These are phyloP conservation scores for Rhododendron vialii DNA, from an alignment of 148 eudicot species.

Conservation along the genomic window DNA sequence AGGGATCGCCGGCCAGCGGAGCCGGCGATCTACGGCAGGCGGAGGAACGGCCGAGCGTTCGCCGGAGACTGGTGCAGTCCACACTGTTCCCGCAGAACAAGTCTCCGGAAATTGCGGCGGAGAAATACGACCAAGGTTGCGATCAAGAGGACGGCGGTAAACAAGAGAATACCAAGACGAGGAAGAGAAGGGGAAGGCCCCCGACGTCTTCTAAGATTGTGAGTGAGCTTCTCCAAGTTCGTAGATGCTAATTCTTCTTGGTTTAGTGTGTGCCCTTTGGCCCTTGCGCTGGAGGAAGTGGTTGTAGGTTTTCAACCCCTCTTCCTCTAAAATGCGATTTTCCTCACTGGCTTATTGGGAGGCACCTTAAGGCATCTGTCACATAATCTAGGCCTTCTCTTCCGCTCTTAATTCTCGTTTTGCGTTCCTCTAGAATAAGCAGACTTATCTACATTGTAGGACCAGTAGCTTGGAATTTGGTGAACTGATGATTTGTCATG, in stretches of 20 bases:
- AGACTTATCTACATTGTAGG: not conserved
- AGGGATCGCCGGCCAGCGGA: slow-evolving; percentile 13
- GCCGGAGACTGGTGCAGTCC: slow-evolving; percentile 67
- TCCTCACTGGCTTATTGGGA: not conserved
- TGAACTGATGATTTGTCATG: not conserved
- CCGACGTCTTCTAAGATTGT: slow-evolving; percentile 54
- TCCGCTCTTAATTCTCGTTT: not conserved
- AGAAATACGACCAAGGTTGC: slow-evolving; percentile 17
- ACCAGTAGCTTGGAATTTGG: not conserved
- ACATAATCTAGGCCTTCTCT: not conserved
- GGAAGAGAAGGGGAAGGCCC: slow-evolving; percentile 34
- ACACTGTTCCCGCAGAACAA: slow-evolving; percentile 55
- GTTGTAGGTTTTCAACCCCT: not conserved
- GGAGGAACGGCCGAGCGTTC: slow-evolving; percentile 29
- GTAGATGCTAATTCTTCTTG: not conserved
- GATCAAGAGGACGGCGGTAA: slow-evolving; percentile 16
- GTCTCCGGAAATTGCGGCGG: slow-evolving; percentile 24
- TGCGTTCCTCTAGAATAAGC: not conserved
- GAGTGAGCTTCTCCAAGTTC: slow-evolving; percentile 19
- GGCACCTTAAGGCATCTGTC: not conserved
- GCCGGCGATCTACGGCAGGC: slow-evolving; percentile 27
- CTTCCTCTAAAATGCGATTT: not conserved
- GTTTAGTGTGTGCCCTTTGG: not conserved
- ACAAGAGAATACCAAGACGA: slow-evolving; percentile 40
- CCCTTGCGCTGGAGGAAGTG: not conserved